Conservation (phyloP, 768 basidiomycete genomes). For the Boletus fagicola region DNA sequence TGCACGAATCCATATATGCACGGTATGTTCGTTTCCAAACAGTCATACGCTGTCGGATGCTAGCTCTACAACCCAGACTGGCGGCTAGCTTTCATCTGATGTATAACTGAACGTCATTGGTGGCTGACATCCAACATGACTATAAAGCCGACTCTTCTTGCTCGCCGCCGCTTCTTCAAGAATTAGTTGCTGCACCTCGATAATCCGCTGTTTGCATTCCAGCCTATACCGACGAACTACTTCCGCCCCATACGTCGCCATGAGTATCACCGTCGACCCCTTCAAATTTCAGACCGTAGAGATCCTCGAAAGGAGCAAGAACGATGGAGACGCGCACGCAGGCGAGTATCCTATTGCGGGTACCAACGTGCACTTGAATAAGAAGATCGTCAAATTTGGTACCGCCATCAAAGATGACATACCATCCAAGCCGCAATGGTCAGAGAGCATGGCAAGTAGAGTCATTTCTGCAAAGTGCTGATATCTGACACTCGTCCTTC, state of each 20-base stretch:
- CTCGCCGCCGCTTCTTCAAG: background rate
- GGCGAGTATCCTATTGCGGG: background rate
- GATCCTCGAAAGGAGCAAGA: background rate
- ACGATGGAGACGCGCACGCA: background rate
- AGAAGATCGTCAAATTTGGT: background rate
- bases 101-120: background rate
- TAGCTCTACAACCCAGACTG: too few species aligned
- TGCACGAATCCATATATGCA: background rate
- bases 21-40: background rate
- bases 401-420: background rate
- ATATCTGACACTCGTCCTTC: background rate
- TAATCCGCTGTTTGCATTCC: background rate
- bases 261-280: background rate
- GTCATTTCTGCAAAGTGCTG: background rate
- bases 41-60: too few species aligned
- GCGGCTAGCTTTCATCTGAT: background rate
- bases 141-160: background rate
- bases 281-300: background rate
- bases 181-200: background rate
- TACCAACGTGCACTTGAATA: background rate
- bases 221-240: background rate
- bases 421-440: background rate
- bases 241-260: background rate
- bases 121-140: constrained; percentile 8
- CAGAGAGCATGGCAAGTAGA: constrained; percentile 1